Evolutionary conservation across 441 rosid genomes (phyloP).

Genomic region (Raphanus hybrid): DNA sequence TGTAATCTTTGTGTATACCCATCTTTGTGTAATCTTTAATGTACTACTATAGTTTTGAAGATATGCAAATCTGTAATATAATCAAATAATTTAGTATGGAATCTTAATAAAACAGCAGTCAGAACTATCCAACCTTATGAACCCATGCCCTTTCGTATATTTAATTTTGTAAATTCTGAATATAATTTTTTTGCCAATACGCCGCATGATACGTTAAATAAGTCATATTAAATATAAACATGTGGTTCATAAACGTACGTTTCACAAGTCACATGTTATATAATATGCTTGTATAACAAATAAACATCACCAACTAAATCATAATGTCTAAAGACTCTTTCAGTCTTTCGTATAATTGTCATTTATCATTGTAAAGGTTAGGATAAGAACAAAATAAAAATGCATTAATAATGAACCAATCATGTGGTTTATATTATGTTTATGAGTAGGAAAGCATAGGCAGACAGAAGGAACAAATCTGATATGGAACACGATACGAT

Average conservation of each 20-base stretch:
- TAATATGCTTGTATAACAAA: constrained; percentile 25
- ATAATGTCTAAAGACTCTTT: constrained; percentile 26
- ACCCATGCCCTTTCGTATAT: constrained; percentile 19
- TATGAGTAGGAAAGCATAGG: constrained; percentile 12
- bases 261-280: constrained; percentile 43
- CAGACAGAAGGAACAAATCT: constrained; percentile 39
- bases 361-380: constrained; percentile 34
- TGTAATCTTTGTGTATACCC: neutral
- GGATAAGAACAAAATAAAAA: constrained; percentile 33
- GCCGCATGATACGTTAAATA: constrained; percentile 36
- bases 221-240: constrained; percentile 31
- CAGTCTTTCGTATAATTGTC: constrained; percentile 24
- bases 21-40: neutral
- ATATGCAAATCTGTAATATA: constrained; percentile 36
- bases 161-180: constrained; percentile 13
- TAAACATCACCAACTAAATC: constrained; percentile 40
- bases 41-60: neutral
- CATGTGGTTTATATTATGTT: neutral
- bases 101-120: constrained; percentile 38
- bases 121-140: constrained; percentile 33
- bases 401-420: constrained; percentile 30
- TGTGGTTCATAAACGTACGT: constrained; percentile 41
- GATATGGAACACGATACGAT: constrained; percentile 25
- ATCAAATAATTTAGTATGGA: constrained; percentile 10
- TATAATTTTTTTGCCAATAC: constrained; percentile 35